Evolutionary conservation across 768 basidiomycete species (phyloP).

Genomic region (Mycena albidolilacea): DNA sequence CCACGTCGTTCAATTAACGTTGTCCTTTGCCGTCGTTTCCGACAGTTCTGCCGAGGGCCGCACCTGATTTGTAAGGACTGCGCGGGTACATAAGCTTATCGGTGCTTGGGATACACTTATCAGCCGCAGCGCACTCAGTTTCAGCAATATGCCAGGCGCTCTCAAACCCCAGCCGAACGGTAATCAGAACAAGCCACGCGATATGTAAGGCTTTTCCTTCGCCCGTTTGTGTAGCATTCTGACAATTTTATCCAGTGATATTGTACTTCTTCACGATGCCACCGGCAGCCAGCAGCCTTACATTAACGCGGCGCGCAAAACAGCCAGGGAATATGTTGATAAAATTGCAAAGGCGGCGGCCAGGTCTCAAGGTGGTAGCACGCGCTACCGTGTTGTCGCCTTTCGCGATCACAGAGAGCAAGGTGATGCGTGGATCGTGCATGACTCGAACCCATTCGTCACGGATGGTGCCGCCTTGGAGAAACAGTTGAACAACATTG

Average conservation of each 20-base stretch:
- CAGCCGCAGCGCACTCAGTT: conserved; percentile 10
- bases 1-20: neutral
- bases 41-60: conserved; percentile 16
- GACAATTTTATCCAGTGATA: conserved; percentile 45
- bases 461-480: conserved; percentile 54
- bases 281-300: conserved; percentile 58
- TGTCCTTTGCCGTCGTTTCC: conserved; percentile 7
- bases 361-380: conserved; percentile 59
- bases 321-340: conserved; percentile 2
- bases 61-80: conserved; percentile 9
- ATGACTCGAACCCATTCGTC: conserved; percentile 57
- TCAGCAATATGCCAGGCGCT: conserved; percentile 22
- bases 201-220: conserved; percentile 16
- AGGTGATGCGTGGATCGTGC: conserved; percentile 62
- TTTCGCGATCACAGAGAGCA: conserved; percentile 68
- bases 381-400: conserved; percentile 62
- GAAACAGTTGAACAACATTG: conserved; percentile 53
- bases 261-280: conserved; percentile 62
- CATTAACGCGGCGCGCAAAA: conserved; percentile 39
- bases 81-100: conserved; percentile 16
- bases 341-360: conserved; percentile 54
- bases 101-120: conserved; percentile 5
- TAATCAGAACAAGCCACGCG: neutral
- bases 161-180: neutral
- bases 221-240: conserved; percentile 16